Base-by-base conservation (phyloP, 768 basidiomycete species). In the Termitomyces sp. region DNA sequence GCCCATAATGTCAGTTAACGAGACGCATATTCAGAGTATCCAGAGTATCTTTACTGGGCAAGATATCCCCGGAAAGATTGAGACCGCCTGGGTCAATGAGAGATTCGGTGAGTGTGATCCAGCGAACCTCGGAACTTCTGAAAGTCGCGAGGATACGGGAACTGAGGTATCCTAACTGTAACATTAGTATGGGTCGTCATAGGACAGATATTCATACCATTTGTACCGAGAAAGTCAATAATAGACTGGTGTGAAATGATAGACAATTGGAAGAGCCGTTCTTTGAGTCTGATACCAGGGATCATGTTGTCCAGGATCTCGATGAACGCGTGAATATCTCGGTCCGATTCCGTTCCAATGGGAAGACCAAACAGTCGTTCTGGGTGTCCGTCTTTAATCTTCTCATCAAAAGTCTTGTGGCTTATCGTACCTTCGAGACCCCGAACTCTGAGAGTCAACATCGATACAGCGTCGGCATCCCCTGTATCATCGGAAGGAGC, bases 51-150 rank as follows among this genome's bases (percentile, higher is more conserved):
- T 62, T 62, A 83, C 82, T 77, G 54, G 72, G 68, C 58, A 81
- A 70, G 32, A 81, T 60, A 38, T 79, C 76, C 17, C 72, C 70
- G 45, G 68, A 75, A 19, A 86, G 60, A 63, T 83, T 82, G 7
- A 85, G 69, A 4, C 82, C 80, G 47, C 79, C 77, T 57, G 77
- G 74, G 51, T 81, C 74, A 11, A 64, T 60, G 54, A 83, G 66
- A 14, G 83, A 81, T 14, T 76, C 72, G 1, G 74, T 73, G 50
- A 87, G 69, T 21, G 72, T 66, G n/a, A 85, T 71, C 47, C 64
- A 66, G 7, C 68, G 66, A 40, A 86, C 68, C 56, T 78, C 75
- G 3, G 80, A 78, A 14, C 68, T 72, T 31, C 80, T 69, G n/a
- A 85, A 71, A 0, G 77, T 62, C 17, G 76, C 61, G 46, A 85